Base-by-base conservation (phyloP, 192 early-diverging fungal genomes). In the Paraglomus occultum region DNA sequence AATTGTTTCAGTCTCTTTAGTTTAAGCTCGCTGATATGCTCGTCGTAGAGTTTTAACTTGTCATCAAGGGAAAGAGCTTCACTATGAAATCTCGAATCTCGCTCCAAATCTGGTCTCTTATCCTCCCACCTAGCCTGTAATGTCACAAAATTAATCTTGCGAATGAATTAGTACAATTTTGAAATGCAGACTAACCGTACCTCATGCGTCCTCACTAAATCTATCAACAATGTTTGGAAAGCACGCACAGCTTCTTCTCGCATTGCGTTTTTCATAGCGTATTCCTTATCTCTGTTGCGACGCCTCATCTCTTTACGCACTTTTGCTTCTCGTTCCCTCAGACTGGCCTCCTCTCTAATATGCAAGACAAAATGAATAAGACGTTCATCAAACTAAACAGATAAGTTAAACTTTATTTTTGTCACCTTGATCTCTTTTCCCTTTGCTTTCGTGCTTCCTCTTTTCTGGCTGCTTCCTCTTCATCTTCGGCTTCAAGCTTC, bases 311-410 rank as follows among this genome's bases (percentile, higher is more conserved):
- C 84, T 8, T 71, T 73, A 15, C 80, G 74, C 43, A 87, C 85
- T 46, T 82, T 70, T 46, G 64, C 79, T 75, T 87, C 85, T 15
- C 85, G 75, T 61, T 87, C 80, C 18, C 83, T 75, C 38, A 87
- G 57, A 78, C 79, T 82, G 3, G 75, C 82, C 45, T 75, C 83
- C 61, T 87, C 85, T 67, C 85, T 83, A 57, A 49, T 45, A 55
- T 8, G 46, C 3, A 57, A 11, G 3, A 69, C 22, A 43, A 57
- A 14, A 8, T 22, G 57, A 23, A 57, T 44, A 8, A 55, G 1
- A 54, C 14, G 14, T 18, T 17, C 31, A 11, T 39, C 50, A 23
- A 47, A n/a, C 9, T 17, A 46, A 55, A 53, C 7, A 53, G 39
- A 15, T 14, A 45, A 12, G 0, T 50, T 18, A 9, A n/a, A 48